Base-by-base conservation (phyloP, 495 filamentous ascomycete species). In the Pseudevernia furfuracea region DNA sequence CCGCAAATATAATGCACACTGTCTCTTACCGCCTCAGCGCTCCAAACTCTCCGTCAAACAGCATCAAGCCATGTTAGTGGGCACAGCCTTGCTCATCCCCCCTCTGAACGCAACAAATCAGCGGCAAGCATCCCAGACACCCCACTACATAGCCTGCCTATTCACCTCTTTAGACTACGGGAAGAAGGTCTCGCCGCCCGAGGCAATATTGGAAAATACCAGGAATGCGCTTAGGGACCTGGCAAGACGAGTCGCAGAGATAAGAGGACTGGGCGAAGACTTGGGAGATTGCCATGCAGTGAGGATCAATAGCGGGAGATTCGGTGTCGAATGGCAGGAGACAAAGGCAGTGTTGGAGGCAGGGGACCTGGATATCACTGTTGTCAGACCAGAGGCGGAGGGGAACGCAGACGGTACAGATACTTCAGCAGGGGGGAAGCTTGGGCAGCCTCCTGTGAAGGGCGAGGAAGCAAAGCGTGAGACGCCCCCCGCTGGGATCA, bases 111-210 rank as follows among this genome's bases (percentile, higher is more conserved):
- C 67, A 46, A 55, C 65, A 23, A 36, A 28, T n/a, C n/a, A 32
- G 21, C 32, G 17, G 9, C 23, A 59, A 9, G 4, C 43, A 55
- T 19, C 11, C 39, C 56, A 59, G 55, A 41, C n/a, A 17, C 49
- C 34, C 15, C 78, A 80, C 39, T 83, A 79, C 78, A 74, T 83
- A 11, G 71, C 80, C 17, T 83, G 80, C 56, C 71, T 83, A 0
- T 81, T 83, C 48, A 81, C 78, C 0, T 79, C 76, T 0, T 23
- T 55, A 0, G 65, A 66, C 0, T 79, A 73, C 60, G 79, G 80
- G 1, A 61, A 60, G 0, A 64, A 37, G 8, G 60, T 61, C 0
- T 57, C 58, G 43, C 25, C 48, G 0, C 66, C 69, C 1, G 67
- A 74, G 0, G 56, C 66, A 14, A 79, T 83, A 49, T 34, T 79